Base-by-base conservation (phyloP, 1,284 basidiomycete genomes). In the Quambalaria eucalypti region DNA sequence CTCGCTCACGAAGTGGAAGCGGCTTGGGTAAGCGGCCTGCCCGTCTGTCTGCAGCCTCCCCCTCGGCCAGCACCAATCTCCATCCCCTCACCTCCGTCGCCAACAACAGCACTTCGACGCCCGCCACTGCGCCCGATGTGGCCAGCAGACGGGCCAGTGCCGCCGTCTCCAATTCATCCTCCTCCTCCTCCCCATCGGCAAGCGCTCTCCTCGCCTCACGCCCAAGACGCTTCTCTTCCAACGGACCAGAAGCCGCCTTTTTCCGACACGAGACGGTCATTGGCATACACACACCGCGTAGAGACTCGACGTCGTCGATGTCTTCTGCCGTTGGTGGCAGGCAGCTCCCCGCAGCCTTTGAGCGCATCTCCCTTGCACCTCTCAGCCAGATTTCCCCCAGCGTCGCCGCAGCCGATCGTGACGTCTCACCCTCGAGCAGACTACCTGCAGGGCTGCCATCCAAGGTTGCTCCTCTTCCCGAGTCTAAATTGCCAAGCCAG, bases 251-350 rank as follows among this genome's bases (percentile, higher is more conserved):
- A 33, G 68, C 66, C 3, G 66, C 68, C 6, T 64, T 70, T 38
- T 51, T 57, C 19, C 49, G 68, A 25, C 68, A 70, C 49, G 66
- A 68, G 56, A 70, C 68, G 1, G 68, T 70, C 38, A 70, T 70
- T 23, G 68, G 68, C 10, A 64, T 70, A 36, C 68, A 70, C 40
- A 70, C 68, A 2, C 68, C 68, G 5, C 54, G 66, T 19, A 50
- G 66, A 19, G 52, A 60, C 1, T 64, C 64, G 4, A 55, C 62
- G 1, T 57, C 63, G 9, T 52, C 59, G 7, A 57, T 14, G 10
- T 14, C 19, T 7, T 54, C 50, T 16, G 21, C 50, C 4, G 28
- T 30, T 10, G 30, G 46, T 19, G 31, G 46, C 29, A 48, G 30
- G 48, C 40, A 38, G 42, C 40, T 36, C 42, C 16, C 39, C 16